A percentile compares a stretch with the other conserved stretches of the same genome.
phyloP scores from a whole-genome alignment of 2,329 filamentous ascomycete genomes.

The Fusarium irregulare region DNA sequence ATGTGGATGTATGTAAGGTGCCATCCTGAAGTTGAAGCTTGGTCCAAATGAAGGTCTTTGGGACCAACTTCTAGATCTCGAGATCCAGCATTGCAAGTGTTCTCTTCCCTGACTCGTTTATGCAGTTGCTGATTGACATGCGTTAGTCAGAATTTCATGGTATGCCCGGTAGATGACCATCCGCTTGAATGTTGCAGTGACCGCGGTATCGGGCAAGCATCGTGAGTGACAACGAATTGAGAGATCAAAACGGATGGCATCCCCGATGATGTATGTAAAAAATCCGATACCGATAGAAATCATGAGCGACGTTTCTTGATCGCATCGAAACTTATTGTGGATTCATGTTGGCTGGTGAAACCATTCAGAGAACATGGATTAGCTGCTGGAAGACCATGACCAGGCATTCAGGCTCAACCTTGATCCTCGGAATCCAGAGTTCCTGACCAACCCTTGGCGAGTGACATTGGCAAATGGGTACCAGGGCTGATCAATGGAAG shows the following conservation, averaged over 20 bases:
- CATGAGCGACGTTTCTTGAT: conserved; percentile 9
- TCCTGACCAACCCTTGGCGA: neutral
- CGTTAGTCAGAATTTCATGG: neutral
- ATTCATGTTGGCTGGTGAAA: conserved; percentile 7
- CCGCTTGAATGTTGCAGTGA: neutral
- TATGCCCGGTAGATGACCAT: neutral
- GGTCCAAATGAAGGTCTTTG: neutral
- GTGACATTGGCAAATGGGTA: neutral
- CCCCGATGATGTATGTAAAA: neutral
- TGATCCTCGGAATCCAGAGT: conserved; percentile 1
- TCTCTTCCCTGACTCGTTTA: conserved; percentile 18
- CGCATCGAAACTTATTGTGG: conserved; percentile 24
- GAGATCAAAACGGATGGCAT: neutral
- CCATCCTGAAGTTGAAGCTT: conserved; percentile 7
- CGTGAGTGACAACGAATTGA: neutral
- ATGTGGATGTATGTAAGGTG: neutral
- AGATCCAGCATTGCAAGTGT: neutral
- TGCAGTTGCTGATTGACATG: neutral
- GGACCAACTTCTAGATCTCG: conserved; percentile 4
- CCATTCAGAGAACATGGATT: conserved; percentile 16
- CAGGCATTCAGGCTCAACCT: conserved; percentile 9
- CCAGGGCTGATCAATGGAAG: neutral
- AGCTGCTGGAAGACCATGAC: conserved; percentile 8
- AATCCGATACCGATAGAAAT: neutral
- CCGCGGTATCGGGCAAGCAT: neutral